These are phyloP conservation scores for Ceratopteris richardii DNA, from an alignment of 75 land plant genomes.

Conservation along the genomic window DNA sequence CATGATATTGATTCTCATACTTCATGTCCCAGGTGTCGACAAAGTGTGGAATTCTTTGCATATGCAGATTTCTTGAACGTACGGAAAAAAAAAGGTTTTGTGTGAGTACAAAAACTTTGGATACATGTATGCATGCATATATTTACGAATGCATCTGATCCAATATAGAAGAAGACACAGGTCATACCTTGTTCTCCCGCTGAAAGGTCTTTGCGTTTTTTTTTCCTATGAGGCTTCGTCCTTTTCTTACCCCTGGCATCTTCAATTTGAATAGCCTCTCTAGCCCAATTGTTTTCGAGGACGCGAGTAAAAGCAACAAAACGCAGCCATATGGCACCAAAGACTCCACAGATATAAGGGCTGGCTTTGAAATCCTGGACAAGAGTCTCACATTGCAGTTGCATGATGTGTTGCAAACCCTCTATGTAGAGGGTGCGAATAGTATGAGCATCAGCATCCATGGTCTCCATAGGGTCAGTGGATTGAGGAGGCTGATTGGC, in stretches of 20 bases:
- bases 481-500: conserved; percentile 8
- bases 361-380: conserved; percentile 61
- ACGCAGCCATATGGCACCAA: conserved; percentile 64
- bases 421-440: conserved; percentile 48
- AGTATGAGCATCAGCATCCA: conserved; percentile 7
- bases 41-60: too few relatives aligned
- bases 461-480: conserved; percentile 1
- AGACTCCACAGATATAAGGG: conserved; percentile 64
- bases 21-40: too few relatives aligned
- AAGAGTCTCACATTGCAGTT: conserved; percentile 73
- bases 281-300: conserved; percentile 58
- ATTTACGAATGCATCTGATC: too few relatives aligned
- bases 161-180: too few relatives aligned
- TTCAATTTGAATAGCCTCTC: conserved; percentile 24
- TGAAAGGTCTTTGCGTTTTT: too few relatives aligned
- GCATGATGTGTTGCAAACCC: conserved; percentile 78
- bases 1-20: too few relatives aligned
- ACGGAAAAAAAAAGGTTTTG: too few relatives aligned
- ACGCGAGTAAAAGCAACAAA: conserved; percentile 59
- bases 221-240: too few relatives aligned
- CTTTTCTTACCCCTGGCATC: conserved; percentile 11
- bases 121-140: too few relatives aligned
- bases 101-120: too few relatives aligned
- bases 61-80: too few relatives aligned
- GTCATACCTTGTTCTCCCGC: too few relatives aligned